Percentiles rank a stretch among this genome's conserved stretches.
Evolutionary conservation across 164 flowering plant genomes (phyloP).

Genomic region (Warburgia ugandensis): DNA sequence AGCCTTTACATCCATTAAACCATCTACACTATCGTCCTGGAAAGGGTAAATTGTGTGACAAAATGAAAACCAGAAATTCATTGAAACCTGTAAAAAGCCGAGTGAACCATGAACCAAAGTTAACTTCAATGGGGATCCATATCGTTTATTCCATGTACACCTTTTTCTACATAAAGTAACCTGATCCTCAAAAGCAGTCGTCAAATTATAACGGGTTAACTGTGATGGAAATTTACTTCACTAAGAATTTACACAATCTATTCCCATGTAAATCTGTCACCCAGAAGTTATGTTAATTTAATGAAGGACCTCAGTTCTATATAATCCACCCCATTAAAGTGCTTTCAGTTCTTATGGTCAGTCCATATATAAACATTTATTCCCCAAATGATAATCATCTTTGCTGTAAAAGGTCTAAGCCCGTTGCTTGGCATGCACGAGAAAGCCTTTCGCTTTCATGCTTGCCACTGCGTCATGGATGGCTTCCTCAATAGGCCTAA

Average conservation of each 20-base stretch:
- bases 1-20: neutral
- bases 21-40: neutral
- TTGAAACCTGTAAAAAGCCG: too few relatives aligned
- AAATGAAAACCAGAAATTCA: too few relatives aligned
- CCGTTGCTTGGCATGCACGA: conserved; percentile 18
- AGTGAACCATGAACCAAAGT: too few relatives aligned
- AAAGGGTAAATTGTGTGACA: too few relatives aligned
- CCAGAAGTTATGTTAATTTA: neutral
- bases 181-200: neutral
- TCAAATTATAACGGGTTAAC: neutral
- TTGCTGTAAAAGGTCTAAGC: neutral
- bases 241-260: neutral
- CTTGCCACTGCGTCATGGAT: conserved; percentile 64
- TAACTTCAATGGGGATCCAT: too few relatives aligned
- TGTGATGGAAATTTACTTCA: neutral
- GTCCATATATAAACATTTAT: neutral
- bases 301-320: neutral
- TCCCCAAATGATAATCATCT: too few relatives aligned
- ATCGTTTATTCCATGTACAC: too few relatives aligned
- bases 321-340: too few relatives aligned
- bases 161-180: neutral
- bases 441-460: conserved; percentile 59
- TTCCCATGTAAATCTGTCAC: neutral
- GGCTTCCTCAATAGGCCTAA: conserved; percentile 70
- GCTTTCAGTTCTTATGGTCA: too few relatives aligned